Evolutionary conservation across 129 eudicot genomes (phyloP), one percentile per base, ranked within the genome.

Genomic region (Scalesia atractyloides): DNA sequence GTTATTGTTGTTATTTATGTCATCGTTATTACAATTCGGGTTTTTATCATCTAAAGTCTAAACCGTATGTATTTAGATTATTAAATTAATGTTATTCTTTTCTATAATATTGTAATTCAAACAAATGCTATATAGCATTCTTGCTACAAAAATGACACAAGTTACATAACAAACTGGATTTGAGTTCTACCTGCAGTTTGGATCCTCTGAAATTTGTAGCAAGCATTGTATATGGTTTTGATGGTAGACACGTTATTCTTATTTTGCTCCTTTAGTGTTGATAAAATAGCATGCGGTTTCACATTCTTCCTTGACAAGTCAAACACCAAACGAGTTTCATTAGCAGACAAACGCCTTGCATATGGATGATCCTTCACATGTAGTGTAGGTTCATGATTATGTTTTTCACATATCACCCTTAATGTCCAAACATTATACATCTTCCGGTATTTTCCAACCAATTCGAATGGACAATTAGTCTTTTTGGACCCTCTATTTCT

Each of bases 301-400:
- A 76, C 67, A 17, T 68, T 46, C 60, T 67, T 76, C 24, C 18
- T 76, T 44, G 66, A 67, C 74, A 76, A 76, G 43, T 56, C 80
- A 43, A 52, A 33, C 48, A 76, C 80, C 60, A 76, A 67, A 22
- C 74, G 51, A 22, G 7, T 6, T 67, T 76, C 80, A 44, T 56
- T 12, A 43, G 41, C 47, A 59, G 76, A 59, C 18, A 72, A 30
- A 5, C 76, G 69, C 59, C 9, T 47, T 46, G 59, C 76, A 56
- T 41, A 76, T 2, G 80, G 74, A 66, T 76, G 80, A 56, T 24
- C 60, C 46, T 76, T 26, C 49, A 76, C 26, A 13, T 67, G 15
- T 37, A 7, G 57, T 52, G 80, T 18, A 41, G 67, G 80, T 52
- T 75, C 80, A 65, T 66, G 80, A 67, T 75, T 67, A 64, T 75